Base-by-base conservation (phyloP, 1,284 basidiomycete genomes). In the Cryptococcus sp. region DNA sequence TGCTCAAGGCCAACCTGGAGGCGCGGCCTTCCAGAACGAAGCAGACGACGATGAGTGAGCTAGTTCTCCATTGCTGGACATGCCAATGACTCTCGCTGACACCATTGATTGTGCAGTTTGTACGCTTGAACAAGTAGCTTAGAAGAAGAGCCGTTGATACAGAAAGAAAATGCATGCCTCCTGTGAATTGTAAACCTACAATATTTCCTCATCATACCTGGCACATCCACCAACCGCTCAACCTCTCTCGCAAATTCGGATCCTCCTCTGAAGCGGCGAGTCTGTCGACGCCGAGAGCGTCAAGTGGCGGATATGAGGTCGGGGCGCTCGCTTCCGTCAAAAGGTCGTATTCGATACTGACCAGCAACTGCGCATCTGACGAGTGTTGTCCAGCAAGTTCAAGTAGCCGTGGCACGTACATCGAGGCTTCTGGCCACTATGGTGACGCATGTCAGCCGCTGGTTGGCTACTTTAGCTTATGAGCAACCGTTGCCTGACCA, bases 11-110 rank as follows among this genome's bases (percentile, higher is more conserved):
- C 80, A 83, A 54, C 30, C 30, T 10, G 80, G 82, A 43, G 77
- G 70, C 19, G 81, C 78, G n/a, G 64, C 68, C 41, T 76, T 76
- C 74, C 75, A 77, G 58, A 79, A 78, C 58, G 76, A 78, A 58
- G 78, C 77, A 19, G 78, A 79, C 57, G 77, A 79, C 51, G 78
- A 79, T 50, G 78, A 79, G 70, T 72, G 47, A 68, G 70, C 64
- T 22, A 10, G 10, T 19, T 8, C 4, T 35, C 30, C 30, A 35
- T 35, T 13, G 2, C 4, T 35, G 8, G 13, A 16, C 27, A 10
- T 16, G 35, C 20, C 47, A 39, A 3, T 20, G 45, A 48, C 43
- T 30, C 38, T 30, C 7, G 17, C 19, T 54, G 38, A 19, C n/a
- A 17, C 22, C 40, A 8, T 35, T 15, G 17, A 16, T 40, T 20